Percentiles rank a stretch among this genome's conserved stretches.
These are phyloP conservation scores for Lichtheimia ornata DNA, from an alignment of 371 early-diverging fungal species.

Conservation along the genomic window DNA sequence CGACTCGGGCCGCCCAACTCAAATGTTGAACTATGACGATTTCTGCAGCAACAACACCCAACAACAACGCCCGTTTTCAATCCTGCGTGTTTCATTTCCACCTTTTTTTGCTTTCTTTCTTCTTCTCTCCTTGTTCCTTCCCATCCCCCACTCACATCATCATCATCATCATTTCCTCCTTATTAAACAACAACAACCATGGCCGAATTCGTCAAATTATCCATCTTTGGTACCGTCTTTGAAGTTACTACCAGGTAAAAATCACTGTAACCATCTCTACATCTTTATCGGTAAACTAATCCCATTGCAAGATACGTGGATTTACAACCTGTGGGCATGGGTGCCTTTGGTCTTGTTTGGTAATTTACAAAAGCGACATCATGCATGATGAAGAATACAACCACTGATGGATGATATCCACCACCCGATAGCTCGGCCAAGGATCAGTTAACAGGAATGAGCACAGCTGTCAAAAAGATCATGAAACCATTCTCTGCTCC, in stretches of 20 bases:
- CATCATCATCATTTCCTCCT: too few relatives aligned
- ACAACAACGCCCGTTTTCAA: not conserved
- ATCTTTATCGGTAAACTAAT: not conserved
- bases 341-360: slow-evolving; percentile 97
- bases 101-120: not conserved
- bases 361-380: slow-evolving; percentile 34
- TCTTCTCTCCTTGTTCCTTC: not conserved
- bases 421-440: slow-evolving; percentile 88
- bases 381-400: not conserved
- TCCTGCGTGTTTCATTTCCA: too few relatives aligned
- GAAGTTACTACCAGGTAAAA: slow-evolving; percentile 86
- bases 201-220: slow-evolving; percentile 84
- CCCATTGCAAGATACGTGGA: slow-evolving; percentile 71
- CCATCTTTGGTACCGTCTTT: slow-evolving; percentile 91
- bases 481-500: slow-evolving; percentile 91
- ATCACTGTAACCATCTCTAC: not conserved
- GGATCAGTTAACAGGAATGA: slow-evolving; percentile 77
- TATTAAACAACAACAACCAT: slow-evolving; percentile 26
- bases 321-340: slow-evolving; percentile 94
- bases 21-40: too few relatives aligned
- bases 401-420: not conserved
- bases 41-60: too few relatives aligned
- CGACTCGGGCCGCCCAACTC: not conserved
- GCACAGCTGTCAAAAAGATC: slow-evolving; percentile 95
- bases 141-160: not conserved